Base-by-base conservation (phyloP, 2,329 filamentous ascomycete species). In the Cordyceps farinosa region DNA sequence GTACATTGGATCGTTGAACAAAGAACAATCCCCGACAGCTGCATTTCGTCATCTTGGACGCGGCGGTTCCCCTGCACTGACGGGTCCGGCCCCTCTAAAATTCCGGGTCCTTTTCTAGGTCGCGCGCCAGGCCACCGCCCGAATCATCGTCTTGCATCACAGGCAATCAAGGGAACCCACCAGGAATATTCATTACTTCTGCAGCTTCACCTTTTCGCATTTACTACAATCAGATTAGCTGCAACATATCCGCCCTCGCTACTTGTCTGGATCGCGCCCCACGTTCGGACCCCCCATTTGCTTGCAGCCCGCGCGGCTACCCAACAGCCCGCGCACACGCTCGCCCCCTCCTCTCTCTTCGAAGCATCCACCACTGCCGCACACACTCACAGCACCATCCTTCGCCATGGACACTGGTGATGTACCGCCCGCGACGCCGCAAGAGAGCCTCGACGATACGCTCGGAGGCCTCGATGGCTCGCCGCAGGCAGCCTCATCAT, bases 401-500 rank as follows among this genome's bases (percentile, higher is more conserved):
- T 64, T 67, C 62, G 55, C 66, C 48, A 64, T 64, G 62, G 62
- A 64, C 27, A 51, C 50, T 29, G 62, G 56, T 27, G 50, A 62
- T 30, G 22, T 61, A 48, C 59, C 59, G 15, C 67, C 60, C 32
- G 61, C 52, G 44, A 59, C 65, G 13, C 70, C 72, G 29, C 72
- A 73, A 61, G 78, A 79, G 36, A 69, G 70, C 64, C 77, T 76
- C 65, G 82, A 85, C 67, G 83, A 84, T 65, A 79, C 79, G 45
- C 72, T 84, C 52, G 79, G 76, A 64, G 80, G 78, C 63, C 74
- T 84, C 64, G 82, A 85, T 30, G 78, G 75, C 65, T 78, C 80
- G 45, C 77, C 78, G 44, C 76, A 79, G n/a, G 68, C 79, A 40
- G 68, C 70, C 17, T 66, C 70, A 48, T 11, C 55, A 13, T 22